Percentiles rank a stretch among this genome's conserved stretches.
Evolutionary conservation across 371 early-diverging fungal species (phyloP).

Genomic region (Rhizopus microsporus): DNA sequence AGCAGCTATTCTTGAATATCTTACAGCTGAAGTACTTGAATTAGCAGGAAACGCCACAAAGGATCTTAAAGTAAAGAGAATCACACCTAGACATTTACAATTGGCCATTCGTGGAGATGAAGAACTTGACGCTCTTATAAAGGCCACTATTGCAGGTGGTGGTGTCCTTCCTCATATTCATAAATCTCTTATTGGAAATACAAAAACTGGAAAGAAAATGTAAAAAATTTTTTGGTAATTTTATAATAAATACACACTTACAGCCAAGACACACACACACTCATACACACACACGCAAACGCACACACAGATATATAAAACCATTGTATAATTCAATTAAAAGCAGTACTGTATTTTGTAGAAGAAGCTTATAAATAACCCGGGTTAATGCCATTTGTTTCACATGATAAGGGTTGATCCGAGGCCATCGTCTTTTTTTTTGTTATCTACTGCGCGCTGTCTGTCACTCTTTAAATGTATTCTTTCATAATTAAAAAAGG

Average conservation of each 20-base stretch:
- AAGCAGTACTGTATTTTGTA: too few species aligned
- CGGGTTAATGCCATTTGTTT: too few species aligned
- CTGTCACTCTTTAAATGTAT: too few species aligned
- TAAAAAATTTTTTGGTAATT: conserved; percentile 14
- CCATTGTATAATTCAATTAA: neutral
- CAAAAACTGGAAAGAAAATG: conserved; percentile 57
- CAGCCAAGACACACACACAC: neutral
- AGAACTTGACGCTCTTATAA: conserved; percentile 84
- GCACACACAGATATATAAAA: neutral
- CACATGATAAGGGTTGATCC: too few species aligned
- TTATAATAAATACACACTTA: conserved; percentile 2
- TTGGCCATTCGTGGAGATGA: conserved; percentile 92
- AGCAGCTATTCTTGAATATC: conserved; percentile 89
- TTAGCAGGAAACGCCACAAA: conserved; percentile 91
- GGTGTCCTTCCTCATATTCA: conserved; percentile 82
- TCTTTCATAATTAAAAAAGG: too few species aligned
- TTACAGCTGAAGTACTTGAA: conserved; percentile 90
- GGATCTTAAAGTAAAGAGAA: conserved; percentile 88
- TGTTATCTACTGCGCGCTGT: too few species aligned
- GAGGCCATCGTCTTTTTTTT: too few species aligned
- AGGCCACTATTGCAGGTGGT: conserved; percentile 91
- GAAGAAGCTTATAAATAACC: too few species aligned
- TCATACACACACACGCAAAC: neutral
- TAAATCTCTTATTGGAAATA: conserved; percentile 67
- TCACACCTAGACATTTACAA: conserved; percentile 89